Base-by-base conservation (phyloP, 208 protist species). In the Acanthamoeba sp. region DNA sequence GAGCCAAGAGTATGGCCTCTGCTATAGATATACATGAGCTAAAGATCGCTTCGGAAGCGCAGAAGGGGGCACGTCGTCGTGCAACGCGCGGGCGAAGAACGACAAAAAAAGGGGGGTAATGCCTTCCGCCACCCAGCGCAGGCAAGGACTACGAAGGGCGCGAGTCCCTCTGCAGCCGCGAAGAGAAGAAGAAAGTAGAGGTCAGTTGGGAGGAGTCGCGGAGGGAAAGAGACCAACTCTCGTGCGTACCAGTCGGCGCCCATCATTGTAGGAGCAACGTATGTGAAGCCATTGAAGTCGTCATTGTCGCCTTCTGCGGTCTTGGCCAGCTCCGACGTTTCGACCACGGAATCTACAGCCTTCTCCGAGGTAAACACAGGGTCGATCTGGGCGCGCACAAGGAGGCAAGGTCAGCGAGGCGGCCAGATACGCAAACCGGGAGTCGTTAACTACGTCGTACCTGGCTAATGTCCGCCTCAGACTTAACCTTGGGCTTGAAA, bases 401-500 rank as follows among this genome's bases (percentile, higher is more conserved):
- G 87, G 90, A 80, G 59, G 94, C 85, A 34, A 29, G 36, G 62
- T 42, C 89, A 94, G 24, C 57, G 24, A 32, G 27, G 57, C 57
- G 24, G 10, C 10, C 9, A 4, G 24, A 29, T 10, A 10, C 27
- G 29, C 22, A 66, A 66, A 27, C 6, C 57, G 10, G 27, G n/a
- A 66, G 48, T 6, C 10, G 10, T 55, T 34, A 16, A 66, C 20
- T 27, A 32, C 24, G 7, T 6, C 48, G 6, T 27, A 66, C 57
- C 57, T 66, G 57, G 6, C 57, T 66, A 9, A 32, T 34, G 57
- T 66, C 57, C 24, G 57, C n/a, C 57, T 66, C 57, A 18, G 57
- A 66, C 57, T 66, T 66, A 24, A 96, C 94, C n/a, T 96, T 95
- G 64, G 95, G 95, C 59, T 96, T 96, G 50, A 96, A 96, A 27